A percentile compares a stretch with the other conserved stretches of the same genome.
Conservation (phyloP, 2,329 filamentous ascomycete genomes). For the Juglanconis oblonga region DNA sequence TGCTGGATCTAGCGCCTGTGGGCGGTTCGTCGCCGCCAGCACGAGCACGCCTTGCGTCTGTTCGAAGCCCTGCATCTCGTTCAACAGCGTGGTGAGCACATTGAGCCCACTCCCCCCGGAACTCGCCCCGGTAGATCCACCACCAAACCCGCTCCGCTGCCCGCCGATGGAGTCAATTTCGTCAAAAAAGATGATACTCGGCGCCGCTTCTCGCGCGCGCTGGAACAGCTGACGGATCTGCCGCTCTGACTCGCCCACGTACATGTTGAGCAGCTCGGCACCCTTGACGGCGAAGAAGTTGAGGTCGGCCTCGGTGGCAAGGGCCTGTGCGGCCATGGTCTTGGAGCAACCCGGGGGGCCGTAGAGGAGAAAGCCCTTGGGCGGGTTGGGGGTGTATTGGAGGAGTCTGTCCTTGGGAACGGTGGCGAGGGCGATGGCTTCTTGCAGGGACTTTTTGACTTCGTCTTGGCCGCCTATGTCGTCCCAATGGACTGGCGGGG, state of each 20-base stretch:
- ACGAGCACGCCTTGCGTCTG: slow-evolving; percentile 78
- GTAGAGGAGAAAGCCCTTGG: slow-evolving; percentile 84
- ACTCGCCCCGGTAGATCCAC: slow-evolving; percentile 30
- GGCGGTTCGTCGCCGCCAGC: slow-evolving; percentile 87
- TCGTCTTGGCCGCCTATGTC: slow-evolving; percentile 83
- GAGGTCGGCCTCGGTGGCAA: slow-evolving; percentile 84
- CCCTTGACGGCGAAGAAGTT: slow-evolving; percentile 96
- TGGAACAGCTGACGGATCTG: slow-evolving; percentile 81
- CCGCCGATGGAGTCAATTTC: slow-evolving; percentile 86
- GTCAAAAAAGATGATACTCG: slow-evolving; percentile 95
- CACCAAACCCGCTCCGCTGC: slow-evolving; percentile 44
- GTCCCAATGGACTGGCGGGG: slow-evolving; percentile 78
- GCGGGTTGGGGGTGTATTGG: slow-evolving; percentile 50
- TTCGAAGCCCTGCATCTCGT: slow-evolving; percentile 95
- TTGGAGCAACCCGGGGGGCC: slow-evolving; percentile 94
- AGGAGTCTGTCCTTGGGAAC: slow-evolving; percentile 29
- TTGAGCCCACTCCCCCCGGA: slow-evolving; percentile 60
- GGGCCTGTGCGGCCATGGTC: slow-evolving; percentile 85
- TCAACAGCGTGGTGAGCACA: slow-evolving; percentile 83
- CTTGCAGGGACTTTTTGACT: slow-evolving; percentile 62
- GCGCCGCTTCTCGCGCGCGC: slow-evolving; percentile 79
- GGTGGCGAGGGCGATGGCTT: slow-evolving; percentile 42
- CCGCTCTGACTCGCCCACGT: slow-evolving; percentile 91
- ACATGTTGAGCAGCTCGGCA: slow-evolving; percentile 92
- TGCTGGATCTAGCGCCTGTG: slow-evolving; percentile 80